Evolutionary conservation across 1,284 basidiomycete species (phyloP), one percentile per base, ranked within the genome.

Genomic region (Flammula alnicola): DNA sequence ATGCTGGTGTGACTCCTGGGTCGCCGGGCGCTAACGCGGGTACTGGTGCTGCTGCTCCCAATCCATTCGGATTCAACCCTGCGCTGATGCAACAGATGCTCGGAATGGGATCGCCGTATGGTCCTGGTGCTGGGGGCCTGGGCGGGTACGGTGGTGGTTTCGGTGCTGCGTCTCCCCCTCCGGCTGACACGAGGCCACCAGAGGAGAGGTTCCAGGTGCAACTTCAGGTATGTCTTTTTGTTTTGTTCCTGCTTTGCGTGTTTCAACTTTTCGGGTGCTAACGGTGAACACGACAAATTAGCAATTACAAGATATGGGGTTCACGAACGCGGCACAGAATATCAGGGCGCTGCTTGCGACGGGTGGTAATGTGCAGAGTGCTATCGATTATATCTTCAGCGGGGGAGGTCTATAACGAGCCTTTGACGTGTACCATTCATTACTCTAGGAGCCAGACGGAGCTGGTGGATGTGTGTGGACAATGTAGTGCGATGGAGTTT

Each of bases 201-300:
- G 93, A 95, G 67, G 93, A 95, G 72, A 76, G 93, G 45, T 96
- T 91, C 77, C 88, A 94, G 62, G 84, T 88, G 10, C 91, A 95
- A 66, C 73, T 95, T 9, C 84, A 86, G 77, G 87, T 86, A 20
- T 6, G 79, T 63, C 3, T 52, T 19, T n/a, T n/a, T n/a, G n/a
- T n/a, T n/a, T n/a, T n/a, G n/a, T n/a, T n/a, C n/a, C n/a, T n/a
- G n/a, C n/a, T n/a, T n/a, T n/a, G n/a, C n/a, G n/a, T n/a, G n/a
- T n/a, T n/a, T n/a, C n/a, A n/a, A n/a, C n/a, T n/a, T n/a, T n/a
- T n/a, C n/a, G n/a, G n/a, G n/a, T n/a, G n/a, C n/a, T n/a, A n/a
- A n/a, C n/a, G n/a, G n/a, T n/a, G n/a, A n/a, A n/a, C n/a, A n/a
- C n/a, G n/a, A n/a, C n/a, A 43, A 32, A 14, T n/a, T 57, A 91